Evolutionary conservation across 2,329 filamentous ascomycete species (phyloP).

Genomic region (Podosphaera aphanis): DNA sequence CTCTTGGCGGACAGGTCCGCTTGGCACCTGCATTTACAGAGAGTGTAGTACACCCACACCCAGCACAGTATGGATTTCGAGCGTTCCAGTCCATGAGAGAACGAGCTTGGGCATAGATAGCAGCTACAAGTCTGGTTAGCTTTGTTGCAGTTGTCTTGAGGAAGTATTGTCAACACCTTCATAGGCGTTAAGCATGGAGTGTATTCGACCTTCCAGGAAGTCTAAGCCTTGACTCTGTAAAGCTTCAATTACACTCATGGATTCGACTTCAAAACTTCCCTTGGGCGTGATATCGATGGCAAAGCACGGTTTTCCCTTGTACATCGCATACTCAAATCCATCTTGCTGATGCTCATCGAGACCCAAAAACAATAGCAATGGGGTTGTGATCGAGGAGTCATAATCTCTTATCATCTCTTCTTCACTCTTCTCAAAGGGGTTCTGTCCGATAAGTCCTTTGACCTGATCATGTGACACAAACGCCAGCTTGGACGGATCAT

Average conservation of each 20-base stretch:
- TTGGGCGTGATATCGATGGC: slow-evolving; percentile 69
- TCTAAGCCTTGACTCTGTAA: slow-evolving; percentile 36
- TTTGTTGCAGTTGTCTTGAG: slow-evolving; percentile 15
- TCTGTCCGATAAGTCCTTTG: slow-evolving; percentile 43
- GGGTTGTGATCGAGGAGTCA: slow-evolving; percentile 43
- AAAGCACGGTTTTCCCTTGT: slow-evolving; percentile 65
- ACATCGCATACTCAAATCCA: slow-evolving; percentile 34
- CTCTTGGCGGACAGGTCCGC: slow-evolving; percentile 50
- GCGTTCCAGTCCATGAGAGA: slow-evolving; percentile 85
- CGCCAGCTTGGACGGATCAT: slow-evolving; percentile 35
- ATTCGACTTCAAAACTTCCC: slow-evolving; percentile 35
- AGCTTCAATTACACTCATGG: slow-evolving; percentile 32
- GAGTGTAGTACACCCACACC: slow-evolving; percentile 65
- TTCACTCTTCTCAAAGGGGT: slow-evolving; percentile 50
- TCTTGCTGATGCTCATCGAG: slow-evolving; percentile 39
- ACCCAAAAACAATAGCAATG: slow-evolving; percentile 66
- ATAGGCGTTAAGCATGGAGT: slow-evolving; percentile 22
- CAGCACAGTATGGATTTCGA: slow-evolving; percentile 76
- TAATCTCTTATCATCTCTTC: slow-evolving; percentile 48
- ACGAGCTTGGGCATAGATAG: slow-evolving; percentile 73
- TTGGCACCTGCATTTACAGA: slow-evolving; percentile 62
- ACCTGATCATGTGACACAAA: slow-evolving; percentile 49
- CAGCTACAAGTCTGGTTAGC: slow-evolving; percentile 37
- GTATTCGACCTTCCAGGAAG: slow-evolving; percentile 43
- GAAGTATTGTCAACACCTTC: slow-evolving; percentile 19